phyloP scores from a whole-genome alignment of 306 rosid species.

The Vicia sativa region DNA sequence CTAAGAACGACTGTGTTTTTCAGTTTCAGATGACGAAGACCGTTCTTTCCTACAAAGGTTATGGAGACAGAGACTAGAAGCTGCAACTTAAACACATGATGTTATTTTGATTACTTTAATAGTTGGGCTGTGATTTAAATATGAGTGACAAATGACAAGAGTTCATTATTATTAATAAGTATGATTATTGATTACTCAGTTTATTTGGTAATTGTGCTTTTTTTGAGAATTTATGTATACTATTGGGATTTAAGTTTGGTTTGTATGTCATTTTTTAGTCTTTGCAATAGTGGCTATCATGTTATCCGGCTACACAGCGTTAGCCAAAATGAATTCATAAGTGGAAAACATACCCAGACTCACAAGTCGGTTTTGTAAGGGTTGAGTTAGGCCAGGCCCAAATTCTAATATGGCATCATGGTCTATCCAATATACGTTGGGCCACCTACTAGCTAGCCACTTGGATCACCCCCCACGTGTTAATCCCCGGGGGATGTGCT shows the following conservation, averaged over 20 bases:
- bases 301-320: neutral
- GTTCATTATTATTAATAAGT: neutral
- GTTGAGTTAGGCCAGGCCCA: no score
- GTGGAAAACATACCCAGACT: no score
- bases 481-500: neutral
- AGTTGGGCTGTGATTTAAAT: neutral
- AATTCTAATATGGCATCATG: no score
- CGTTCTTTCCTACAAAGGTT: neutral
- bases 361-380: no score
- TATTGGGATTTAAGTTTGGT: neutral
- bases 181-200: neutral
- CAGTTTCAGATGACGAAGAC: neutral
- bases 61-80: neutral
- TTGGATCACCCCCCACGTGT: no score
- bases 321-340: neutral
- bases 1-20: neutral
- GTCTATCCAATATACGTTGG: no score
- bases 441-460: no score
- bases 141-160: neutral
- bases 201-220: neutral
- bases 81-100: neutral
- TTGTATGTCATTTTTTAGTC: neutral
- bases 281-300: neutral
- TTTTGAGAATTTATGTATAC: neutral
- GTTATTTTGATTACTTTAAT: neutral